Base-by-base conservation (phyloP, 306 rosid species). In the Lathyrus oleraceus region DNA sequence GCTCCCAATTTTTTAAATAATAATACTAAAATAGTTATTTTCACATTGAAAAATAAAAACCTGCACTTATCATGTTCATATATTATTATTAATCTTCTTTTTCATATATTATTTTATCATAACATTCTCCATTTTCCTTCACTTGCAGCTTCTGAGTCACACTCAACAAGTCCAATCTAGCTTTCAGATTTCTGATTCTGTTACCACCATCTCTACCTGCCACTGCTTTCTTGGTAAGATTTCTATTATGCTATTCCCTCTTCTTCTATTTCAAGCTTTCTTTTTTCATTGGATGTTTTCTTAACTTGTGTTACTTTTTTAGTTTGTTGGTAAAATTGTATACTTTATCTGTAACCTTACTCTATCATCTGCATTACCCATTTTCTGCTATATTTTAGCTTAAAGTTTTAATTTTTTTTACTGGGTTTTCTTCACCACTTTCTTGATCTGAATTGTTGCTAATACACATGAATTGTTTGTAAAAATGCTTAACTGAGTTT, bases 311-410 rank as follows among this genome's bases (percentile, higher is more conserved):
- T 39, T 36, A 70, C 60, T 17, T 60, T 12, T 51, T 57, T 20
- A 72, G 30, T 49, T 74, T 42, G 5, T 6, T 70, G 61, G 36
- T 54, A 25, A 54, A 54, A 12, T 54, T 14, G 65, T 70, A 45
- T 58, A 2, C 61, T 61, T 17, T 38, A 71, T 78, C 45, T 42
- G 10, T 38, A 4, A 61, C 14, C 47, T 21, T 19, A 44, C 65
- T 65, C 76, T 73, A 10, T 70, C 21, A 68, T 57, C 81, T 67
- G 76, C 96, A 81, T 80, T 87, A 63, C 45, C 66, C 4, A 23
- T 60, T 66, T 70, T 76, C 60, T 74, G 40, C 62, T 70, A 14
- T 44, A 20, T 73, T 66, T 78, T 61, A 70, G 81, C 78, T 52
- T 83, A 47, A 23, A 63, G 47, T 32, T 61, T 6, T 47, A 28